These are phyloP conservation scores for Hericium alpestre DNA, from an alignment of 768 basidiomycete genomes.

Conservation along the genomic window DNA sequence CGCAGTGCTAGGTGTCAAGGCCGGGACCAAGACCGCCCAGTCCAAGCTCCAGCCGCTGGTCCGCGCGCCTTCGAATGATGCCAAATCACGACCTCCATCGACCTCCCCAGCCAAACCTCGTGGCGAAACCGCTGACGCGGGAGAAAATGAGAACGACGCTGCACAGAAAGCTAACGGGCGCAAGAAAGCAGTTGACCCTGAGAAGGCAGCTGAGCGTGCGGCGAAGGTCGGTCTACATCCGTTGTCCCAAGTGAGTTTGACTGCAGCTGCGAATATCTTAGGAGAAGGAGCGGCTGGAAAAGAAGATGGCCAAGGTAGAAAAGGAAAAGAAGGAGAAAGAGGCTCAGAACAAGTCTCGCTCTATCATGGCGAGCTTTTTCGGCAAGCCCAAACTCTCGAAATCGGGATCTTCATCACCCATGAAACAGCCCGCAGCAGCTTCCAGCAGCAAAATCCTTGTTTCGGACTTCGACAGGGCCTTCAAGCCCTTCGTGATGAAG, in stretches of 20 bases:
- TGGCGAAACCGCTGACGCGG: conserved; percentile 21
- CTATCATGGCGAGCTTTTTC: conserved; percentile 73
- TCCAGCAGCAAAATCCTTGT: conserved; percentile 24
- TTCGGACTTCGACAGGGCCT: conserved; percentile 63
- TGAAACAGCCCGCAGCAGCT: conserved; percentile 18
- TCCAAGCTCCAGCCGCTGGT: conserved; percentile 3
- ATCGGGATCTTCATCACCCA: conserved; percentile 14
- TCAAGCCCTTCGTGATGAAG: conserved; percentile 72
- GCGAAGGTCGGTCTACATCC: neutral
- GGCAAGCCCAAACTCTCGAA: conserved; percentile 41
- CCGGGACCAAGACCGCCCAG: conserved; percentile 26
- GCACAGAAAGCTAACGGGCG: conserved; percentile 23
- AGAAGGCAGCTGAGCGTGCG: conserved; percentile 47
- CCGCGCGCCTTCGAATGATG: conserved; percentile 8
- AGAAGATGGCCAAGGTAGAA: conserved; percentile 57
- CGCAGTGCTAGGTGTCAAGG: conserved; percentile 35
- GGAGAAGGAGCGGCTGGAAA: conserved; percentile 63
- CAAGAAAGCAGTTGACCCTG: conserved; percentile 45
- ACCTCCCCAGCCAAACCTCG: neutral
- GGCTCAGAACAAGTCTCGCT: conserved; percentile 61
- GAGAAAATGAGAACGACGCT: conserved; percentile 26
- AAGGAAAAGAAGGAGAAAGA: conserved; percentile 65
- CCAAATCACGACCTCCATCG: neutral
- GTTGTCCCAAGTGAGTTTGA: neutral
- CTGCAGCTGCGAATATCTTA: conserved; percentile 16